phyloP scores from a whole-genome alignment of 768 basidiomycete genomes.

The Mycena rebaudengoi region DNA sequence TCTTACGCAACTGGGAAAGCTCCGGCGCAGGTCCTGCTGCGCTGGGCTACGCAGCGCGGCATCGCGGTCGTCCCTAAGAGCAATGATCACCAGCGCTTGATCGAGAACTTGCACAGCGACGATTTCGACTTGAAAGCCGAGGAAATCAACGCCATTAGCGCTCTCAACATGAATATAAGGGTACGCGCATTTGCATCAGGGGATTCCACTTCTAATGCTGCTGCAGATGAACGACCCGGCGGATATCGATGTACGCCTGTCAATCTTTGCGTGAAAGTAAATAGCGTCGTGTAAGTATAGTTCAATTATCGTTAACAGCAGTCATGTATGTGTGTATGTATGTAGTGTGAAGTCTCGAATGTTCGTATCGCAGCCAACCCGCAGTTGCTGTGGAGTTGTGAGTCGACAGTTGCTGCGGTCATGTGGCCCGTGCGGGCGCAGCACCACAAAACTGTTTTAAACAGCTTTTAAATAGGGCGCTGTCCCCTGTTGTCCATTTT shows the following conservation, averaged over 20 bases:
- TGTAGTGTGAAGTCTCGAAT: constrained; percentile 20
- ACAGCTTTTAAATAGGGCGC: constrained; percentile 6
- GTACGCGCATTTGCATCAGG: constrained; percentile 46
- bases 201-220: constrained; percentile 19
- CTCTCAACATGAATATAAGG: constrained; percentile 65
- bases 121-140: constrained; percentile 58
- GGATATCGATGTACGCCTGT: constrained; percentile 69
- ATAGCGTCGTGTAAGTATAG: background rate
- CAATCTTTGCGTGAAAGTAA: constrained; percentile 71
- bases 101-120: constrained; percentile 61
- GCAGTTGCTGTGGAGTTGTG: constrained; percentile 12
- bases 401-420: constrained; percentile 1
- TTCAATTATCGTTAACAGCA: constrained; percentile 11
- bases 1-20: constrained; percentile 41
- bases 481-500: constrained; percentile 19
- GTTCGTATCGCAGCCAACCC: constrained; percentile 8
- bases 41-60: constrained; percentile 82
- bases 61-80: constrained; percentile 81
- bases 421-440: constrained; percentile 17
- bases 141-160: constrained; percentile 55
- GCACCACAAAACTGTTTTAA: constrained; percentile 8
- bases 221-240: constrained; percentile 74
- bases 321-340: background rate
- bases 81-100: constrained; percentile 54
- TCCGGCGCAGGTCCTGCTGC: constrained; percentile 75